Base-by-base conservation (phyloP, 495 filamentous ascomycete species). In the Trichocladium antarcticum region DNA sequence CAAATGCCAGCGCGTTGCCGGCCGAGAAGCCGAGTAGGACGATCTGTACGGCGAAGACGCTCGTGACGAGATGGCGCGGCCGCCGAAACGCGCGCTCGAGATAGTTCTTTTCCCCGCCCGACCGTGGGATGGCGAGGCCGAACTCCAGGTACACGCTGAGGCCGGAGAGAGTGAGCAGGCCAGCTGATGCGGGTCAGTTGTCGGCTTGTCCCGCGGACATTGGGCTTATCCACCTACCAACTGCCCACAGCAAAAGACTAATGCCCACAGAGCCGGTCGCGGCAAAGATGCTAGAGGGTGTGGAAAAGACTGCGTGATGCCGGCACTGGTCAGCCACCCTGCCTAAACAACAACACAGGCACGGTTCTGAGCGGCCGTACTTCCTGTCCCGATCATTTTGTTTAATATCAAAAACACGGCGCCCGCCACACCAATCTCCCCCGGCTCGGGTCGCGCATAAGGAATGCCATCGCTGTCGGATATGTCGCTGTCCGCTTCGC, bases 1-100 rank as follows among this genome's bases (percentile, higher is more conserved):
- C 81, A 27, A 85, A 81, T 5, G 82, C 75, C 40, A 85, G 74
- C 35, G 77, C 78, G 34, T 85, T 85, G 3, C 73, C 74, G 1
- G 78, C 73, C 12, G 67, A 69, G 54, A 71, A 73, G 4, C 70
- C 70, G 12, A 78, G 64, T 7, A 76, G 57, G 32, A 81, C 69
- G 37, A 79, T 74, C 49, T 80, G 79, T 5, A 76, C 67, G 38
- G 74, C 73, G 55, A 77, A 80, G 60, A 82, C 73, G 53, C 73
- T 77, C 0, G 77, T 81, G 6, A 74, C 77, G 3, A 84, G 66
- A 66, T 78, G 78, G 38, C 68, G 71, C 7, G 81, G 80, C 39
- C 74, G 76, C n/a, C 67, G 68, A 62, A 73, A 81, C 31, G 83
- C 72, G 27, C 74, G 74, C 61, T 85, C 79, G 38, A 83, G 75